A percentile compares a stretch with the other conserved stretches of the same genome.
phyloP scores from a whole-genome alignment of 1,284 basidiomycete species.

The Puccinia horiana region DNA sequence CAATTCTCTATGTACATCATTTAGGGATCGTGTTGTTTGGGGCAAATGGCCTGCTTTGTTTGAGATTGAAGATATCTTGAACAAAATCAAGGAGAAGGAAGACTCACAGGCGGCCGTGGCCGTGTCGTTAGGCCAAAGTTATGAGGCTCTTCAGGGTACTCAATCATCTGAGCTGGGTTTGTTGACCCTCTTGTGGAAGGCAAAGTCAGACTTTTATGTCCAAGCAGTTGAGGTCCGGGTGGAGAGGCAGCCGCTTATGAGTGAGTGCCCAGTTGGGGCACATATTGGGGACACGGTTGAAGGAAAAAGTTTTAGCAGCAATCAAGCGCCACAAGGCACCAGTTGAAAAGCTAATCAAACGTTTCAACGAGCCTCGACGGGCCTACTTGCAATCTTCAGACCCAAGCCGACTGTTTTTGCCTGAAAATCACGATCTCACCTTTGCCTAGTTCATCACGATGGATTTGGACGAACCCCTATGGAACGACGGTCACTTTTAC shows the following conservation, averaged over 20 bases:
- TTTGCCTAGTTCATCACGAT: neutral
- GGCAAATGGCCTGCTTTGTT: neutral
- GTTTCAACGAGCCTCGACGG: neutral
- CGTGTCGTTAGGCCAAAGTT: neutral
- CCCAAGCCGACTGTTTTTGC: neutral
- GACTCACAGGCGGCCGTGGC: neutral
- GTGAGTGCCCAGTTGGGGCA: neutral
- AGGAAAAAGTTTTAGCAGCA: neutral
- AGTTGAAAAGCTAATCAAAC: neutral
- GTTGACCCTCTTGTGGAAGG: neutral
- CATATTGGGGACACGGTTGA: neutral
- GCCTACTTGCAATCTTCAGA: neutral
- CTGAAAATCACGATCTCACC: neutral
- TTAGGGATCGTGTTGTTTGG: neutral
- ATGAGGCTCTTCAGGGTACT: neutral
- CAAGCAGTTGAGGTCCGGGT: neutral
- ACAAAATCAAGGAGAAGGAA: neutral
- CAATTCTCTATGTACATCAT: too few relatives aligned
- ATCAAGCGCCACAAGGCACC: neutral
- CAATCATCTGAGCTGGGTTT: neutral
- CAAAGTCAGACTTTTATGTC: neutral
- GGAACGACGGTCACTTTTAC: conserved; percentile 18
- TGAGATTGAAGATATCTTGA: neutral
- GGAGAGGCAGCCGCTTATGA: neutral
- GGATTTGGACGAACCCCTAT: neutral